These are phyloP conservation scores for Persicaria maculosa DNA, from an alignment of 148 eudicot genomes.

Conservation along the genomic window DNA sequence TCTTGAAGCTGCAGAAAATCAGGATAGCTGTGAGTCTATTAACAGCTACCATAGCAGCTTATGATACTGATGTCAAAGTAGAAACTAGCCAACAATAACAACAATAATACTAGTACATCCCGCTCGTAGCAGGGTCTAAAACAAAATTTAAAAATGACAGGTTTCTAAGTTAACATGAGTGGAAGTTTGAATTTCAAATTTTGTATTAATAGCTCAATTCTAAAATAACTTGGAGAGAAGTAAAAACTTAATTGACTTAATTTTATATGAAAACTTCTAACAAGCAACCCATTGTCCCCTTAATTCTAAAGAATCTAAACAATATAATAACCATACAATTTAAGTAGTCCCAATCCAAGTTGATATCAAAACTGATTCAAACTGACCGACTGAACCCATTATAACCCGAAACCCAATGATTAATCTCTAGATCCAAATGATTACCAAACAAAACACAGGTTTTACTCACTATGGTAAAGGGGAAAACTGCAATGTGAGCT, in stretches of 20 bases:
- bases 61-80: not conserved
- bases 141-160: not conserved
- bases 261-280: not conserved
- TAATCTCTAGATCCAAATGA: not conserved
- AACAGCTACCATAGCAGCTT: not conserved
- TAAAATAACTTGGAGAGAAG: not conserved
- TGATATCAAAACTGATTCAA: not conserved
- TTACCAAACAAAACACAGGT: not conserved
- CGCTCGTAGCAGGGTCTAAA: too few relatives aligned
- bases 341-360: not conserved
- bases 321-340: not conserved
- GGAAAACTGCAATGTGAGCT: not conserved
- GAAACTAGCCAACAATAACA: not conserved
- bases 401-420: not conserved
- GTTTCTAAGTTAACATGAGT: not conserved
- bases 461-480: not conserved
- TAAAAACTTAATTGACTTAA: not conserved
- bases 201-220: not conserved
- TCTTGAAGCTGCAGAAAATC: slow-evolving; percentile 78
- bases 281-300: not conserved
- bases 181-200: not conserved
- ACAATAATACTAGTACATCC: too few relatives aligned
- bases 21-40: not conserved
- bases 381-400: not conserved
- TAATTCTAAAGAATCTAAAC: not conserved